Base-by-base conservation (phyloP, 805 yeast genomes). In the Danielia reshetovae region DNA sequence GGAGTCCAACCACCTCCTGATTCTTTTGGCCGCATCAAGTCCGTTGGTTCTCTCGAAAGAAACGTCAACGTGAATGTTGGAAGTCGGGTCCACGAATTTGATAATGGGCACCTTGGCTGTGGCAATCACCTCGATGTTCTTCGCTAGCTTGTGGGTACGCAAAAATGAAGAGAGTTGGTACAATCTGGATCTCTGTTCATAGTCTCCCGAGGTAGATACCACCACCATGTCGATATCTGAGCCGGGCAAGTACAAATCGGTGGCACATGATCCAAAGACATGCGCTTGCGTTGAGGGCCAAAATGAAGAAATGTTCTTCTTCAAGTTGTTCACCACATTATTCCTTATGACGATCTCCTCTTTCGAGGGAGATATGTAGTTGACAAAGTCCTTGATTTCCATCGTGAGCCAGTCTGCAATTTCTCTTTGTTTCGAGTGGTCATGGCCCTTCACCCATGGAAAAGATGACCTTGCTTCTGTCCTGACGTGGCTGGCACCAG, bases 171-270 rank as follows among this genome's bases (percentile, higher is more conserved):
- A 79, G 8, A 90, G 65, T 48, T 79, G 80, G 54, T 81, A 88
- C 29, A 90, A 60, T 16, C 75, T 65, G n/a, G 77, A 70, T 52
- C 85, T 74, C 38, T 72, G 74, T 48, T 76, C 87, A 46, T 75
- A 71, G 42, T 70, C 74, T 2, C 81, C 79, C 10, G 65, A 60
- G 12, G 69, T 60, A 15, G 95, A 82, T 3, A 81, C 67, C 16
- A 90, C 75, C 29, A 89, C 97, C 79, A 93, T 81, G 59, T 90
- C 98, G 21, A 90, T 87, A 68, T 90, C 98, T 0, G 96, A 86
- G 2, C 95, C 95, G 0, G 97, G 97, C 12, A 90, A 67, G 53
- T 88, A 90, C 41, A 90, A 64, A 53, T 89, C 96, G 0, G 97
- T 89, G 0, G 97, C 96, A 57, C 77, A 85, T 0, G 97, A 89